Evolutionary conservation across 139 green algal species (phyloP).

Genomic region (Klebsormidium nitens): DNA sequence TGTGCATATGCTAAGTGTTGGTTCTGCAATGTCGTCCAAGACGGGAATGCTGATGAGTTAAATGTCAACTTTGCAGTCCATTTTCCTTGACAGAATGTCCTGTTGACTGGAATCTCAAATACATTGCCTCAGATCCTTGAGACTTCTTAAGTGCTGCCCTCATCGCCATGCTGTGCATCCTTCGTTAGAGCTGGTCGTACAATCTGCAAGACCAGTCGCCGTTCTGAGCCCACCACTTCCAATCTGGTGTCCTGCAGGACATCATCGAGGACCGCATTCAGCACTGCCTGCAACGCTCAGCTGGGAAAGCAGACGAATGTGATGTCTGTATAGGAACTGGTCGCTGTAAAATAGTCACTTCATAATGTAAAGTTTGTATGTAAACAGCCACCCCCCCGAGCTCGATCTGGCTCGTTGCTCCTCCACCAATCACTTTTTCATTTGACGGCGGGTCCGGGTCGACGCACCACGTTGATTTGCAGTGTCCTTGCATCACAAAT

Average conservation of each 20-base stretch:
- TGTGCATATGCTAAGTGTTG: not conserved
- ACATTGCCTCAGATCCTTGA: not conserved
- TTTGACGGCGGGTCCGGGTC: too few species aligned
- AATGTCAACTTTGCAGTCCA: not conserved
- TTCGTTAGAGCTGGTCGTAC: not conserved
- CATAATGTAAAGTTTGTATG: too few species aligned
- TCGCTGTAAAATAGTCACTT: constrained; percentile 2
- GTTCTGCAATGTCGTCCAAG: not conserved
- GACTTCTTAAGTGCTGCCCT: not conserved
- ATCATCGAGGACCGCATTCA: constrained; percentile 36
- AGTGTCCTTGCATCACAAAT: too few species aligned
- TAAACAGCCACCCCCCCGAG: too few species aligned
- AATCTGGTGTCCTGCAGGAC: not conserved
- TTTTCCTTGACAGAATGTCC: constrained; percentile 13
- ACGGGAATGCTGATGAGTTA: not conserved
- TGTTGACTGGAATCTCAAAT: not conserved
- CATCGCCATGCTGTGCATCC: not conserved
- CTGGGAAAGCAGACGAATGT: constrained; percentile 14
- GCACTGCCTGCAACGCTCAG: constrained; percentile 20
- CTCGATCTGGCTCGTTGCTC: too few species aligned
- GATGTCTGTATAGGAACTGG: constrained; percentile 23
- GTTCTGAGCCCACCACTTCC: not conserved
- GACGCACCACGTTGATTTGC: too few species aligned
- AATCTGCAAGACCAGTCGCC: too few species aligned
- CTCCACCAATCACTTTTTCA: too few species aligned